phyloP scores from a whole-genome alignment of 352 stramenopile genomes.

The Phytopythium sindhum region DNA sequence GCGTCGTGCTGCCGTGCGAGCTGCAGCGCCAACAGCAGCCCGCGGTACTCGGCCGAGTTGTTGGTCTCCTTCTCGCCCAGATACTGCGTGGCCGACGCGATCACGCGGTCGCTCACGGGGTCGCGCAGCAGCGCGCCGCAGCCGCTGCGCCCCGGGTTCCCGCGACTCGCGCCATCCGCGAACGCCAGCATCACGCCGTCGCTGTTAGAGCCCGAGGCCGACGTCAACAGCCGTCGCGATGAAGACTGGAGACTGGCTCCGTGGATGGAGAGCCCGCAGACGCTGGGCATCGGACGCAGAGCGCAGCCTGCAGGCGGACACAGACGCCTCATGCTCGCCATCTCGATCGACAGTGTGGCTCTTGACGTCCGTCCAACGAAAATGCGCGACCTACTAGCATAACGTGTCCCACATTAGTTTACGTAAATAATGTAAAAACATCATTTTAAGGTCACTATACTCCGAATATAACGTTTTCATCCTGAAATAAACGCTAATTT shows the following conservation, averaged over 20 bases:
- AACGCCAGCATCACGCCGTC: constrained; percentile 31
- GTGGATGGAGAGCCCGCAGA: not conserved
- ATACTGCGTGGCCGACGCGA: constrained; percentile 40
- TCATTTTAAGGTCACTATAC: not conserved
- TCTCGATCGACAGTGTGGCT: not conserved
- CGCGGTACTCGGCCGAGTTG: constrained; percentile 72
- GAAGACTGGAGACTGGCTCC: not conserved
- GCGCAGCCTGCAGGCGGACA: not conserved
- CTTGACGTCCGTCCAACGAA: constrained; percentile 2
- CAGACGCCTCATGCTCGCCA: not conserved
- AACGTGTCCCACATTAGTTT: not conserved
- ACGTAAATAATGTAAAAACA: not conserved
- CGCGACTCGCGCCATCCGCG: constrained; percentile 66
- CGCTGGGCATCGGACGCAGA: not conserved
- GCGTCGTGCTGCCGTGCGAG: constrained; percentile 39
- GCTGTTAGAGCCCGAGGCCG: not conserved
- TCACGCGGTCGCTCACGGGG: constrained; percentile 25
- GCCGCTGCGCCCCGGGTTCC: constrained; percentile 57
- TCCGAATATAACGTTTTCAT: not conserved
- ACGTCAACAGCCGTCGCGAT: not conserved
- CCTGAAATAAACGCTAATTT: not conserved
- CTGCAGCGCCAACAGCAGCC: constrained; percentile 53
- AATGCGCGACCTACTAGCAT: not conserved
- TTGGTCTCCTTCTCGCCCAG: constrained; percentile 67
- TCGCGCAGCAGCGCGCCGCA: constrained; percentile 63